Percentiles rank a stretch among this genome's conserved stretches.
These are phyloP conservation scores for Elongisporangium undulatum DNA, from an alignment of 352 stramenopile species.

Conservation along the genomic window DNA sequence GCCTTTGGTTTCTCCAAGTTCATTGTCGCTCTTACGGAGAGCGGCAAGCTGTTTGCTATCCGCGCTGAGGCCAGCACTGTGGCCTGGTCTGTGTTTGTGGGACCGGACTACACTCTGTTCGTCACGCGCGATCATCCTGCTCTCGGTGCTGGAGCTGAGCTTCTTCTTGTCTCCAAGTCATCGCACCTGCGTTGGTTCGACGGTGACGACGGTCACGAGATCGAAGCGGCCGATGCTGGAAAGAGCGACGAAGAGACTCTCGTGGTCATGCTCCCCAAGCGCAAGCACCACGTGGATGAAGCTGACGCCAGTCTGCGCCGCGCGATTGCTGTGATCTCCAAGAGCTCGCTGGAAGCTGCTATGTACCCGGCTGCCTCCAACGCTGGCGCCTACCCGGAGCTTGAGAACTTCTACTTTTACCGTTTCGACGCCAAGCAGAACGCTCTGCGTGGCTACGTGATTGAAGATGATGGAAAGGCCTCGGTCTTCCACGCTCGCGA, in stretches of 20 bases:
- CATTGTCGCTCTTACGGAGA: slow-evolving; percentile 67
- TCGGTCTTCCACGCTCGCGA: slow-evolving; percentile 34
- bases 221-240: slow-evolving; percentile 28
- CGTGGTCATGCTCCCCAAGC: slow-evolving; percentile 72
- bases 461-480: slow-evolving; percentile 20
- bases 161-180: slow-evolving; percentile 62
- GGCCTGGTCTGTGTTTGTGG: slow-evolving; percentile 67
- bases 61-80: slow-evolving; percentile 69
- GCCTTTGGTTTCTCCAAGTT: slow-evolving; percentile 86
- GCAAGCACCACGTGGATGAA: slow-evolving; percentile 57
- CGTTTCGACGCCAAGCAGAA: slow-evolving; percentile 47
- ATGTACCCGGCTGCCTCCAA: slow-evolving; percentile 49
- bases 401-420: slow-evolving; percentile 80
- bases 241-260: slow-evolving; percentile 22
- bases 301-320: slow-evolving; percentile 50
- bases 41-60: slow-evolving; percentile 77
- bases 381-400: slow-evolving; percentile 40
- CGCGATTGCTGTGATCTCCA: slow-evolving; percentile 51
- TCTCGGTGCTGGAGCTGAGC: slow-evolving; percentile 60
- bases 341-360: slow-evolving; percentile 42
- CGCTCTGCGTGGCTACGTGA: slow-evolving; percentile 50
- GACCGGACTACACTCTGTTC: slow-evolving; percentile 63
- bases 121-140: slow-evolving; percentile 77
- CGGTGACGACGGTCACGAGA: slow-evolving; percentile 48
- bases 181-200: slow-evolving; percentile 68